Evolutionary conservation across 345 rosid species (phyloP).

Genomic region (Melastoma malabathricum): DNA sequence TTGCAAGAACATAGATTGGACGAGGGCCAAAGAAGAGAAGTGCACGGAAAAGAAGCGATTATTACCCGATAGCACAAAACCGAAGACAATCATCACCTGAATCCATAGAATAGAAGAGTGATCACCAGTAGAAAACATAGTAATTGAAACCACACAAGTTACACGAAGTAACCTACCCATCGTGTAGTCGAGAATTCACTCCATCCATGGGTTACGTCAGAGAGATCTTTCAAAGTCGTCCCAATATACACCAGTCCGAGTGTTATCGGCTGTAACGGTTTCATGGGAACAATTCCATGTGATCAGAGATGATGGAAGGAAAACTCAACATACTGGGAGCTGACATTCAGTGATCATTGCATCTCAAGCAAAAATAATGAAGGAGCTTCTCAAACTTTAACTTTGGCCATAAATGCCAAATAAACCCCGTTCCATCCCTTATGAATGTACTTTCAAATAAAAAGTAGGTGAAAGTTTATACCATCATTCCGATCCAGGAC

Average conservation of each 20-base stretch:
- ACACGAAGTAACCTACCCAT: slow-evolving; percentile 36
- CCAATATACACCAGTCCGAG: slow-evolving; percentile 80
- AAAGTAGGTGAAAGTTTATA: slow-evolving; percentile 10
- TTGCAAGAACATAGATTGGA: too few species aligned
- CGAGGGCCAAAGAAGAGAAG: too few species aligned
- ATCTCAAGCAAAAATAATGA: too few species aligned
- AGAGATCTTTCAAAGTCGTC: slow-evolving; percentile 93
- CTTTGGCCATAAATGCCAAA: too few species aligned
- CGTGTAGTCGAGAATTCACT: slow-evolving; percentile 69
- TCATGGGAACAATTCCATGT: too few species aligned
- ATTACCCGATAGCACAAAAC: slow-evolving; percentile 76
- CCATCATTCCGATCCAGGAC: slow-evolving; percentile 99
- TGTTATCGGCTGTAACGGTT: slow-evolving; percentile 67
- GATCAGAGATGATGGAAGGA: too few species aligned
- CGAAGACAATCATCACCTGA: slow-evolving; percentile 57
- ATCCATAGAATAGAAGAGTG: slow-evolving; percentile 4
- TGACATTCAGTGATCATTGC: too few species aligned
- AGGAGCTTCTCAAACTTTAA: too few species aligned
- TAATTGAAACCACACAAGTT: too few species aligned
- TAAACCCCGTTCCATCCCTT: too few species aligned
- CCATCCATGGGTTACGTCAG: slow-evolving; percentile 99
- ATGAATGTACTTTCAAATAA: background rate
- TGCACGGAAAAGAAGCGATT: slow-evolving; percentile 16
- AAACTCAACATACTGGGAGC: too few species aligned
- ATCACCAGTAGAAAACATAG: slow-evolving; percentile 3